Conservation (phyloP, 148 eudicot genomes). For the Camellia granthamiana region DNA sequence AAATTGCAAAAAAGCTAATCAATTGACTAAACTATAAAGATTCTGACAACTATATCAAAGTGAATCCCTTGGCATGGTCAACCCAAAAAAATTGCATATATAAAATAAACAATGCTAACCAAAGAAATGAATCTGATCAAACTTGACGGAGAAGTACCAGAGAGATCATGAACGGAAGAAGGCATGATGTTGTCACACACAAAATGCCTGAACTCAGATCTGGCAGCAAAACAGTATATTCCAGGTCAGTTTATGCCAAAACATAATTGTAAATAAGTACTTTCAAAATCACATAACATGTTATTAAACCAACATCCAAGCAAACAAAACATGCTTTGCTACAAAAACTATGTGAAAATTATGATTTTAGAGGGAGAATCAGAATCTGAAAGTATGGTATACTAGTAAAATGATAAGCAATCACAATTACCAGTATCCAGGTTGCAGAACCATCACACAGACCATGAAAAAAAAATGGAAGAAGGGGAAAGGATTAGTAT, state of each 20-base stretch:
- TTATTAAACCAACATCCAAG: background rate
- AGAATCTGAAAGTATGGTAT: background rate
- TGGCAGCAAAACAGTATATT: constrained; percentile 11
- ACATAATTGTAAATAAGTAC: background rate
- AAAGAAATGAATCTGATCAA: background rate
- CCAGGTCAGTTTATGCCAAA: background rate
- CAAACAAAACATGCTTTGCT: background rate
- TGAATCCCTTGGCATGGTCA: background rate
- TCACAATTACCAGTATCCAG: background rate
- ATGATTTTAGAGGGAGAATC: background rate
- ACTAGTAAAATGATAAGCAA: no score
- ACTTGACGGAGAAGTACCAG: background rate
- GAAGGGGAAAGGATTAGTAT: background rate
- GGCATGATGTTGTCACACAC: background rate
- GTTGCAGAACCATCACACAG: constrained; percentile 9
- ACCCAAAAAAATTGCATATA: background rate
- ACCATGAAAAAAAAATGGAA: background rate
- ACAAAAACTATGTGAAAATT: background rate
- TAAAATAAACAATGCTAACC: background rate
- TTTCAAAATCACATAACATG: constrained; percentile 7
- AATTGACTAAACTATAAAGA: background rate
- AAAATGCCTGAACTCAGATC: background rate
- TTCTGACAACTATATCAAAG: background rate
- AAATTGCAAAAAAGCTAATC: background rate
- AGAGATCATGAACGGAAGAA: constrained; percentile 1